A percentile compares a stretch with the other conserved stretches of the same genome.
phyloP scores from a whole-genome alignment of 331 rosid species.

The Saraca asoca region DNA sequence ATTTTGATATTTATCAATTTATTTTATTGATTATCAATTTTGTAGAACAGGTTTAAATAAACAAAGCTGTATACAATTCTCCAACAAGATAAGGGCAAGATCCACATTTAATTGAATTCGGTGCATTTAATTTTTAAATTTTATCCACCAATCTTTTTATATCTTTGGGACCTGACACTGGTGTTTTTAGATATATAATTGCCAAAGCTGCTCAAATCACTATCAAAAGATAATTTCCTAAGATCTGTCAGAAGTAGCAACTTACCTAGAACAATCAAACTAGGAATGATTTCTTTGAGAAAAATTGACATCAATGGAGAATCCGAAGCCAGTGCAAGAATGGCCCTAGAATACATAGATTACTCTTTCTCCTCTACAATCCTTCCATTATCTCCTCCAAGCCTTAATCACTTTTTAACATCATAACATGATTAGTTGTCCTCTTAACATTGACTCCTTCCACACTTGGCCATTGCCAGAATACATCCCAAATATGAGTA shows the following conservation, averaged over 20 bases:
- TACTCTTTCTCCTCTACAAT: constrained; percentile 54
- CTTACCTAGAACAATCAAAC: constrained; percentile 51
- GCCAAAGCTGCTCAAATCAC: constrained; percentile 60
- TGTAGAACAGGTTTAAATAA: too few species aligned
- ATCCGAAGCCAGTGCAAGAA: constrained; percentile 65
- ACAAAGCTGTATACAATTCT: too few species aligned
- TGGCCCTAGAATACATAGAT: constrained; percentile 56
- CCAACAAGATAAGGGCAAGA: too few species aligned
- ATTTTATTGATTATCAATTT: too few species aligned
- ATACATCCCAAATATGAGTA: constrained; percentile 33
- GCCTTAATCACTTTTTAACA: constrained; percentile 40
- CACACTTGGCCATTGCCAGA: constrained; percentile 40
- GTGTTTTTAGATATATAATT: constrained; percentile 63
- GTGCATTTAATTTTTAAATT: too few species aligned
- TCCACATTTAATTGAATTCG: too few species aligned
- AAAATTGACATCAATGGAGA: constrained; percentile 56
- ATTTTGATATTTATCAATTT: too few species aligned
- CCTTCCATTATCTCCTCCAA: constrained; percentile 85
- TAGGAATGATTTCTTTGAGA: constrained; percentile 54
- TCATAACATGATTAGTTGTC: constrained; percentile 26
- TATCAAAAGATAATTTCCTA: constrained; percentile 67
- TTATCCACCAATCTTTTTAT: too few species aligned
- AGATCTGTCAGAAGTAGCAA: constrained; percentile 71
- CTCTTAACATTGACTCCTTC: constrained; percentile 4
- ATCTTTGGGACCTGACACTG: too few species aligned